phyloP scores from a whole-genome alignment of 176 grass and related monocot species.

The Oryza longistaminata region DNA sequence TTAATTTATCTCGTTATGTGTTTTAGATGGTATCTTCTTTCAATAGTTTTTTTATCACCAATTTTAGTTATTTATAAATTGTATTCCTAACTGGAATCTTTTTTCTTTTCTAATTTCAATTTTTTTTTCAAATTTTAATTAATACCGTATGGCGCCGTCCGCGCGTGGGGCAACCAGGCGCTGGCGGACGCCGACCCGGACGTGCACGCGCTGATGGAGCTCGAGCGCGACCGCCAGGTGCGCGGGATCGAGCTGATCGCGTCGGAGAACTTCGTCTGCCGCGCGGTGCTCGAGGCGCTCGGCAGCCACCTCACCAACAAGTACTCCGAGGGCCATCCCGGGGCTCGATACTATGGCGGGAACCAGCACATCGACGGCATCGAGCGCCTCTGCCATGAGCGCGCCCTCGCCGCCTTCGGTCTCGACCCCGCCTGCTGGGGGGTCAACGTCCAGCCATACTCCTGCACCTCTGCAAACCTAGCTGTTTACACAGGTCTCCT shows the following conservation, averaged over 20 bases:
- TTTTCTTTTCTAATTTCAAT: too few species aligned
- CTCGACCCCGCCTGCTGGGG: slow-evolving; percentile 82
- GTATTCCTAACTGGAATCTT: too few species aligned
- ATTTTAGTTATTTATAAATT: too few species aligned
- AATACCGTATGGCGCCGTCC: too few species aligned
- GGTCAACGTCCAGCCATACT: slow-evolving; percentile 92
- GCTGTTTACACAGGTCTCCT: slow-evolving; percentile 88
- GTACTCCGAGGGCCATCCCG: slow-evolving; percentile 84
- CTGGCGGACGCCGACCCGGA: slow-evolving; percentile 78
- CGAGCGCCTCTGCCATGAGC: slow-evolving; percentile 73
- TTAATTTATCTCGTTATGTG: too few species aligned
- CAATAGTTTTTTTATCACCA: too few species aligned
- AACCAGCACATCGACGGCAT: slow-evolving; percentile 95
- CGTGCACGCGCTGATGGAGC: slow-evolving; percentile 77
- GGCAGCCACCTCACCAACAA: slow-evolving; percentile 99
- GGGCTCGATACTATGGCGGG: slow-evolving; percentile 80
- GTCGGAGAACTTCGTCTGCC: slow-evolving; percentile 97
- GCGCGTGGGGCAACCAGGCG: slow-evolving; percentile 74
- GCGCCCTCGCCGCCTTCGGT: slow-evolving; percentile 67
- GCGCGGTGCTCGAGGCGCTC: slow-evolving; percentile 86
- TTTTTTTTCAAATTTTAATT: too few species aligned
- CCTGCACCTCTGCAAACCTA: slow-evolving; percentile 93
- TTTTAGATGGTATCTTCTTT: too few species aligned
- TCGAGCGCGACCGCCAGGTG: slow-evolving; percentile 82
- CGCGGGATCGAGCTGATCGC: slow-evolving; percentile 92